Conservation (phyloP, 2,329 filamentous ascomycete genomes). For the Ceratocystis alfenasii region DNA sequence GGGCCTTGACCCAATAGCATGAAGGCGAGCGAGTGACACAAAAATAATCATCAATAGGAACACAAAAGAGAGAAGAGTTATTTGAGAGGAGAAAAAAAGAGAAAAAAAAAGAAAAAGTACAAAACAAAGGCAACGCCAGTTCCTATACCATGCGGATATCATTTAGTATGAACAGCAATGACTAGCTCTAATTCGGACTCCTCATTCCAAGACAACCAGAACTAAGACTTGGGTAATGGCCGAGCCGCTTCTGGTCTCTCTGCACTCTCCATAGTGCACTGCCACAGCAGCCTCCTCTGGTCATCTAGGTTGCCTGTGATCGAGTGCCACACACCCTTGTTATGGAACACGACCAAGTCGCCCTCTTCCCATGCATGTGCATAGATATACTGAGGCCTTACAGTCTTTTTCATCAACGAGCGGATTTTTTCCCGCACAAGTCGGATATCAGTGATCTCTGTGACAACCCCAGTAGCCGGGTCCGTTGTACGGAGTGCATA, state of each 20-base stretch:
- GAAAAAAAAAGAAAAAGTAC: neutral
- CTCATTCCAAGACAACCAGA: neutral
- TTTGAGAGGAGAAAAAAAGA: neutral
- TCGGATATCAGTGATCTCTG: constrained; percentile 17
- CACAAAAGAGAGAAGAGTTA: neutral
- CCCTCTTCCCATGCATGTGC: constrained; percentile 28
- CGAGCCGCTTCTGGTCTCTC: constrained; percentile 14
- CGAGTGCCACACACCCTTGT: constrained; percentile 28
- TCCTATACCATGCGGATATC: neutral
- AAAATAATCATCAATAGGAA: too few species aligned
- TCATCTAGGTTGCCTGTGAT: constrained; percentile 26
- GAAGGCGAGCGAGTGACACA: neutral
- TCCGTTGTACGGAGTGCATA: constrained; percentile 19
- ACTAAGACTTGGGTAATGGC: neutral
- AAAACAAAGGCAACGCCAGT: neutral
- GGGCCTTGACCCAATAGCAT: neutral
- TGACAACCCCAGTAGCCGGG: constrained; percentile 14
- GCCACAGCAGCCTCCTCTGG: constrained; percentile 28
- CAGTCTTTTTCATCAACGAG: constrained; percentile 24
- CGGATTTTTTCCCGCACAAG: constrained; percentile 18
- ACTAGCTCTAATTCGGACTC: too few species aligned
- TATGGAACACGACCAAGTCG: constrained; percentile 29
- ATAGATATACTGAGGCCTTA: constrained; percentile 28
- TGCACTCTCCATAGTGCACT: constrained; percentile 26
- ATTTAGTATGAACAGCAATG: neutral